phyloP scores from a whole-genome alignment of 2,329 filamentous ascomycete genomes.

The Apiospora saccharicola region DNA sequence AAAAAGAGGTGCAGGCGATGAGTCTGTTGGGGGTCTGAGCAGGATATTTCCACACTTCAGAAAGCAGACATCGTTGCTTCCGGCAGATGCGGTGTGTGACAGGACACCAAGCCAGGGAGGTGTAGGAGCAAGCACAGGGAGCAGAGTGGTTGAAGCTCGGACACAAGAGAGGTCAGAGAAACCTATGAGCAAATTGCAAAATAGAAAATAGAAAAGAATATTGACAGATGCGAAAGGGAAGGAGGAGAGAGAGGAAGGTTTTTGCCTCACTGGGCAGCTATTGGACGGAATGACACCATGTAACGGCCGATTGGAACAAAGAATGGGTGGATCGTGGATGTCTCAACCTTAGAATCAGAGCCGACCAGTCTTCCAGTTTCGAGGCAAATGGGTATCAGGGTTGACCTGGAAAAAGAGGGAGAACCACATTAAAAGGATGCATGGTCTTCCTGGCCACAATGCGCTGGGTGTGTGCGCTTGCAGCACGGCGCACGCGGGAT shows the following conservation, averaged over 20 bases:
- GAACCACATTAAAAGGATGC: slow-evolving; percentile 9
- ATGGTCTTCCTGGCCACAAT: slow-evolving; percentile 6
- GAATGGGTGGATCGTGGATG: not conserved
- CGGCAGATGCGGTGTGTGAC: slow-evolving; percentile 12
- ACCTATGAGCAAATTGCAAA: not conserved
- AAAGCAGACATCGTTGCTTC: slow-evolving; percentile 7
- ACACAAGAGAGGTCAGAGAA: not conserved
- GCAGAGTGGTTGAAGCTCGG: slow-evolving; percentile 4
- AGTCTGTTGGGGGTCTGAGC: not conserved
- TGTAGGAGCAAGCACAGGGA: not conserved
- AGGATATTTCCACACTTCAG: not conserved
- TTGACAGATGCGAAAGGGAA: not conserved
- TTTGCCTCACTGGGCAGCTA: slow-evolving; percentile 18
- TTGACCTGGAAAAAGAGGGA: not conserved
- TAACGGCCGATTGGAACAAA: slow-evolving; percentile 16
- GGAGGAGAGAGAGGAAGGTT: not conserved
- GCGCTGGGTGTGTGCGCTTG: slow-evolving; percentile 16
- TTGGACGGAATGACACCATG: slow-evolving; percentile 6
- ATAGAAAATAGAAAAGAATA: slow-evolving; percentile 6
- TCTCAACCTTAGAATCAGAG: slow-evolving; percentile 10
- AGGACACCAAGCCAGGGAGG: not conserved
- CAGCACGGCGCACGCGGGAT: slow-evolving; percentile 18
- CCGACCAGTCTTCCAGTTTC: not conserved
- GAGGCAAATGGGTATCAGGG: slow-evolving; percentile 3
- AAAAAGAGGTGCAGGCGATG: not conserved